Conservation (phyloP, 1,284 basidiomycete species). For the Inonotus obliquus region DNA sequence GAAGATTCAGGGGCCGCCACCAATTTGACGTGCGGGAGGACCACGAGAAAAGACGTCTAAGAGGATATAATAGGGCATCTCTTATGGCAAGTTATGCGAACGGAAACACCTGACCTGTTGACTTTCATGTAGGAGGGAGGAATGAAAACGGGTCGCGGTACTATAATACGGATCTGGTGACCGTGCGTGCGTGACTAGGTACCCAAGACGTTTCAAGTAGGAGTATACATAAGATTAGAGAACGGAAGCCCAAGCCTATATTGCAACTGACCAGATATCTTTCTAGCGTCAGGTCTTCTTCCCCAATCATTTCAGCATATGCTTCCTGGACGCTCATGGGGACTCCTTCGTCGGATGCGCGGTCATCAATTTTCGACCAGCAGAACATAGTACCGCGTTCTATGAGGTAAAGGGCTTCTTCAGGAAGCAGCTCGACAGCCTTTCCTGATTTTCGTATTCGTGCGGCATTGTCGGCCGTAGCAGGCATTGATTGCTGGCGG, state of each 20-base stretch:
- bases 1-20: slow-evolving; percentile 52
- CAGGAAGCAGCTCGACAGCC: slow-evolving; percentile 82
- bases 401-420: slow-evolving; percentile 90
- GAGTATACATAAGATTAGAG: slow-evolving; percentile 71
- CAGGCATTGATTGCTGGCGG: slow-evolving; percentile 29
- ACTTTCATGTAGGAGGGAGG: slow-evolving; percentile 9
- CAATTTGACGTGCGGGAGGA: slow-evolving; percentile 38
- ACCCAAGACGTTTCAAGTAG: slow-evolving; percentile 89
- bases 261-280: slow-evolving; percentile 69
- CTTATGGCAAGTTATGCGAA: slow-evolving; percentile 32
- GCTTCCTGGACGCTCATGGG: slow-evolving; percentile 92
- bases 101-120: slow-evolving; percentile 27
- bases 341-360: slow-evolving; percentile 41
- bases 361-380: slow-evolving; percentile 47
- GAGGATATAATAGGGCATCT: slow-evolving; percentile 30
- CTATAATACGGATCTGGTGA: slow-evolving; percentile 62
- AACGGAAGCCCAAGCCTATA: background rate
- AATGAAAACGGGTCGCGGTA: slow-evolving; percentile 35
- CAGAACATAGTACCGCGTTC: slow-evolving; percentile 87
- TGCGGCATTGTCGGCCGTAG: slow-evolving; percentile 23
- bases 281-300: slow-evolving; percentile 74
- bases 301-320: slow-evolving; percentile 82
- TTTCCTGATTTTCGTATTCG: slow-evolving; percentile 38
- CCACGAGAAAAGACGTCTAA: slow-evolving; percentile 20
- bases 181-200: slow-evolving; percentile 73